Evolutionary conservation across 1,139 yeast genomes (phyloP).

Genomic region (Pichia sp.): DNA sequence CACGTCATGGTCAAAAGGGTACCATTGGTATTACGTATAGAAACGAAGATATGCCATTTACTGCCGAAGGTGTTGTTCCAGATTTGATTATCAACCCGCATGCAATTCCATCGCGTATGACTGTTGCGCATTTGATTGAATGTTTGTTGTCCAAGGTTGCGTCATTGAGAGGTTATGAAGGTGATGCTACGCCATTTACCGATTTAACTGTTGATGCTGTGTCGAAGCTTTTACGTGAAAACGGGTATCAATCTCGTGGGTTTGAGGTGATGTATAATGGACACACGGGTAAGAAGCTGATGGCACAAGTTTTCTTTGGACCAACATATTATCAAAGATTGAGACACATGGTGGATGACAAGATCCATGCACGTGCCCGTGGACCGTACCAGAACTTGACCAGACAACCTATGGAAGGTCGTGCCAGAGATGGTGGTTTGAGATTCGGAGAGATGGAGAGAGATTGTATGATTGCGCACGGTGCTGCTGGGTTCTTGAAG

Average conservation of each 20-base stretch:
- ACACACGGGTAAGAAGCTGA: constrained; percentile 94
- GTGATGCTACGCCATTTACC: constrained; percentile 98
- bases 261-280: constrained; percentile 98
- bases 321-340: constrained; percentile 98
- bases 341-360: constrained; percentile 99
- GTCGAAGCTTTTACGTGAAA: constrained; percentile 84
- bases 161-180: constrained; percentile 90
- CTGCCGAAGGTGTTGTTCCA: constrained; percentile 95
- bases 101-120: constrained; percentile 99
- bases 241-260: constrained; percentile 97
- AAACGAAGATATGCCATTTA: constrained; percentile 98
- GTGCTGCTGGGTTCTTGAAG: constrained; percentile 96
- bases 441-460: constrained; percentile 99
- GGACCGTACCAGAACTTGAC: constrained; percentile 98
- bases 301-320: constrained; percentile 98
- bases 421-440: constrained; percentile 98
- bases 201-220: constrained; percentile 97
- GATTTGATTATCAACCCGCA: constrained; percentile 97
- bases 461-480: constrained; percentile 99
- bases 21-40: constrained; percentile 98
- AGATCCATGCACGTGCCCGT: constrained; percentile 98
- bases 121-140: constrained; percentile 98
- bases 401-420: constrained; percentile 99
- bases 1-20: constrained; percentile 99
- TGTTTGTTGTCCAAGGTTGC: constrained; percentile 95